Base-by-base conservation (phyloP, 495 filamentous ascomycete genomes). In the Penicillium canariense region DNA sequence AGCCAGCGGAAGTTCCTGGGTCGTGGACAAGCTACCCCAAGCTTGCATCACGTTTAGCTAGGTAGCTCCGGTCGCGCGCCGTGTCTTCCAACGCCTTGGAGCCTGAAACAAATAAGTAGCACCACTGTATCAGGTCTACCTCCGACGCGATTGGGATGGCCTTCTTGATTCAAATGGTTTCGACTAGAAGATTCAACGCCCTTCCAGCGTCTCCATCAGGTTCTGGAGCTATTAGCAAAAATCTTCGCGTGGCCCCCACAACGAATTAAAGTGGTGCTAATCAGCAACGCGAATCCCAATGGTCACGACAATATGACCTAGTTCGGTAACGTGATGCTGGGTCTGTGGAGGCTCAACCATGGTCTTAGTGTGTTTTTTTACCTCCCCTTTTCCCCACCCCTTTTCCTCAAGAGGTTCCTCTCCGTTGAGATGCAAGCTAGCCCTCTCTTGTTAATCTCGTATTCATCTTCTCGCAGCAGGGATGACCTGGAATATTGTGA, bases 341-440 rank as follows among this genome's bases (percentile, higher is more conserved):
- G 49, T 42, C 39, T 39, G 59, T 48, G 59, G 65, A 67, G 65
- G 62, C 65, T 65, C 59, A 67, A 60, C 64, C 64, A 62, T 67
- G 64, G 63, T 40, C 47, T 48, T 30, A 9, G 44, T 35, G 50
- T 54, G 50, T 55, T 60, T 58, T 55, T 58, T 58, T 30, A 23
- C 43, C 48, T 54, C 44, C 43, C 54, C 57, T 39, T n/a, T 67
- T 60, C 56, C 56, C 63, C 58, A 50, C 61, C 54, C 63, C 59
- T 62, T 62, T 63, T 60, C 54, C 35, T 57, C 52, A 45, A 36
- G 28, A 51, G 31, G 15, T 40, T 25, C 3, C 9, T 22, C 6
- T 42, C 11, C 11, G 22, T 18, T 1, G 3, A 53, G 10, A n/a
- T 5, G 15, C 8, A 28, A 7, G 7, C 8, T 11, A 34, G n/a